Evolutionary conservation across 495 filamentous ascomycete species (phyloP).

Genomic region (Trichocladium uniseriatum): DNA sequence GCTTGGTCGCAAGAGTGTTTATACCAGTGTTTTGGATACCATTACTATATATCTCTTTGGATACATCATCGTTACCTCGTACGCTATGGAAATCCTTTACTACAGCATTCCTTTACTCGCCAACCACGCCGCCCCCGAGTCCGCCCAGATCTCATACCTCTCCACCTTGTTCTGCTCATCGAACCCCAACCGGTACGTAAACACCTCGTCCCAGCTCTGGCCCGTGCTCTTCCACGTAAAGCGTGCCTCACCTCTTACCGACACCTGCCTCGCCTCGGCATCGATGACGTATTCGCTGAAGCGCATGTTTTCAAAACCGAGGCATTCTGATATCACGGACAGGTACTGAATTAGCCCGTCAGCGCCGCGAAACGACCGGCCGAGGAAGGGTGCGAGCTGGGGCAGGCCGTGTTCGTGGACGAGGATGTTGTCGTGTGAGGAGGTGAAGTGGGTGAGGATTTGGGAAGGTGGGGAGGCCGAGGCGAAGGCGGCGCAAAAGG

Average conservation of each 20-base stretch:
- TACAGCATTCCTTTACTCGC: constrained; percentile 40
- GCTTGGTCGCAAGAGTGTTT: constrained; percentile 5
- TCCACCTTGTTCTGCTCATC: constrained; percentile 35
- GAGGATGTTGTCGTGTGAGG: constrained; percentile 9
- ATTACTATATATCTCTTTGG: background rate
- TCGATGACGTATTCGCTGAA: constrained; percentile 50
- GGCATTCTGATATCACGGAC: constrained; percentile 26
- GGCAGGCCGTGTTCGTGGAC: constrained; percentile 49
- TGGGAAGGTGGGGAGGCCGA: constrained; percentile 19
- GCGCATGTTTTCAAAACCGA: constrained; percentile 40
- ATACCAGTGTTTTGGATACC: background rate
- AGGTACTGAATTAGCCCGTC: constrained; percentile 45
- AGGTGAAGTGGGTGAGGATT: constrained; percentile 46
- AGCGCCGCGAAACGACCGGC: constrained; percentile 42
- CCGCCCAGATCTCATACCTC: constrained; percentile 54
- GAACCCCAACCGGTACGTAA: constrained; percentile 47
- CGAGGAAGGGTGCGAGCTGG: constrained; percentile 47
- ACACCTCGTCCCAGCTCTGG: constrained; percentile 50
- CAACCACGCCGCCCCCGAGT: constrained; percentile 55
- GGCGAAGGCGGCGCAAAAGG: constrained; percentile 43
- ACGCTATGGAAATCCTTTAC: background rate
- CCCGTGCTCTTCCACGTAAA: constrained; percentile 44
- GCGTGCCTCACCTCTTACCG: constrained; percentile 38
- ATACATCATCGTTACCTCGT: background rate
- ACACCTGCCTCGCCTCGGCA: constrained; percentile 32